Evolutionary conservation across 352 stramenopile genomes (phyloP), one percentile per base, ranked within the genome.

Genomic region (Elongisporangium prolatum): DNA sequence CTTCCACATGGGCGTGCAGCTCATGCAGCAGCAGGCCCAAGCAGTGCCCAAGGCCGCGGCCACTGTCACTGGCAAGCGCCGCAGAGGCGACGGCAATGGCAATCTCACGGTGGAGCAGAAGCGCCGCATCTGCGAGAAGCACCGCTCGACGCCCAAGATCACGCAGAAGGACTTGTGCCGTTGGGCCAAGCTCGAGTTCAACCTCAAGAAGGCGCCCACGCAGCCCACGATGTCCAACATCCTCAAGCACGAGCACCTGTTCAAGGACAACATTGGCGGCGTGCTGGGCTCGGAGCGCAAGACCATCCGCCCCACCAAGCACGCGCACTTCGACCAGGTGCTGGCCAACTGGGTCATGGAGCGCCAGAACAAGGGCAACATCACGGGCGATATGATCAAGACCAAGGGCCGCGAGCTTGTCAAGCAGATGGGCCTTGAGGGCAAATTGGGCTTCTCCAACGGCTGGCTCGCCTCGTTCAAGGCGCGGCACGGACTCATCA

Each of bases 351-450:
- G 85, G 85, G 83, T 95, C 80, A 90, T 93, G 77, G 85, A 95
- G 59, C 80, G 85, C 50, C 85, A 95, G 72, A 90, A 89, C 71
- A 91, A 93, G 62, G 77, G 79, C 63, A 93, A 87, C 67, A 89
- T 95, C 63, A 93, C 85, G n/a, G 85, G 85, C 28, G 85, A 95
- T 61, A 90, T 91, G 76, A 92, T 95, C 72, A 93, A 93, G 69
- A 79, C 73, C 47, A 95, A 93, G 48, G 85, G 83, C 34, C 77
- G 83, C 21, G 83, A 95, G 54, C 67, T 95, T 21, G 74, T 79
- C 56, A 91, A 90, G 68, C 83, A 93, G 56, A 93, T 95, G 83
- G 78, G 77, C 0, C 69, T 93, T 11, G 81, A 92, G 20, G 84
- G 81, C 34, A 92, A 93, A 55, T 63, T 95, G 4, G 81, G 80